Evolutionary conservation across 2,329 filamentous ascomycete species (phyloP).

Genomic region (Cladosporium sp.): DNA sequence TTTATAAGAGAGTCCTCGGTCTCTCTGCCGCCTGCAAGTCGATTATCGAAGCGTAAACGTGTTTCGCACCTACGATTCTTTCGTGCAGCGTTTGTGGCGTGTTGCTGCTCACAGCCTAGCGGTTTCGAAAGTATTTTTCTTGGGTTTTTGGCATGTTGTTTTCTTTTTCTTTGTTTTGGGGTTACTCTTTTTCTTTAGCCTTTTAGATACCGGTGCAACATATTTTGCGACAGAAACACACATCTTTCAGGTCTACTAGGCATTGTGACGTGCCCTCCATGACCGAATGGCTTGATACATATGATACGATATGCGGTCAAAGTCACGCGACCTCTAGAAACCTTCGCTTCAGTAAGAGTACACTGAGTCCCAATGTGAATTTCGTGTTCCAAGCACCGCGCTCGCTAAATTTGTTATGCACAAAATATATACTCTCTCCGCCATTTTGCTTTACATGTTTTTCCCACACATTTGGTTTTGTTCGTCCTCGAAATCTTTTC

Average conservation of each 20-base stretch:
- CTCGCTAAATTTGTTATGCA: neutral
- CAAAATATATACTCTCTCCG: neutral
- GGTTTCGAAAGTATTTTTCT: neutral
- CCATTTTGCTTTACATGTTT: neutral
- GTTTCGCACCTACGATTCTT: conserved; percentile 9
- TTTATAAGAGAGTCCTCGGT: neutral
- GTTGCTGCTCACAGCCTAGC: neutral
- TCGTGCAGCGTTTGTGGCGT: conserved; percentile 2
- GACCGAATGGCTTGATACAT: neutral
- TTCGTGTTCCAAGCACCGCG: neutral
- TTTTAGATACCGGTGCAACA: conserved; percentile 11
- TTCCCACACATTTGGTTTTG: neutral
- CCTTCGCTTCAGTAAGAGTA: neutral
- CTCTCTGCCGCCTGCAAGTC: neutral
- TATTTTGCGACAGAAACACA: neutral
- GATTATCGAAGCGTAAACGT: neutral
- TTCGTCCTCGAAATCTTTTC: neutral
- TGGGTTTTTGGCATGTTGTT: neutral
- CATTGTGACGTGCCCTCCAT: neutral
- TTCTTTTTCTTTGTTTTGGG: neutral
- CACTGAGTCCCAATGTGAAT: neutral
- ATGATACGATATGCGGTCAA: too few relatives aligned
- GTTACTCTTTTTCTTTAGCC: neutral
- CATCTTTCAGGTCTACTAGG: neutral
- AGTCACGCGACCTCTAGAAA: neutral